Evolutionary conservation across 208 protist species (phyloP), one percentile per base, ranked within the genome.

Genomic region (Leishmania mexicana): DNA sequence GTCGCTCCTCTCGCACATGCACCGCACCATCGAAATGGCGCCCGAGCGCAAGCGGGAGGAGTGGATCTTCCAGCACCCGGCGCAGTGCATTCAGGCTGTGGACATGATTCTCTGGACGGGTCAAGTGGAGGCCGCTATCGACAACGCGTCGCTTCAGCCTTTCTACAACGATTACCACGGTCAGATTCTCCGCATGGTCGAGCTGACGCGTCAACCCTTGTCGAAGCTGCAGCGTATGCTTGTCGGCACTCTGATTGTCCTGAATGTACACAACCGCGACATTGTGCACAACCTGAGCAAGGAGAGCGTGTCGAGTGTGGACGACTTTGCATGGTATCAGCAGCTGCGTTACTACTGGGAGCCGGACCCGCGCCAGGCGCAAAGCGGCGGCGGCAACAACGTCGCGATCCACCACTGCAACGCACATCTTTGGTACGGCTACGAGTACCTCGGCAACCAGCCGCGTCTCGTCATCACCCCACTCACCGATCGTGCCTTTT

Each of bases 291-390:
- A 54, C 6, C 86, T 99, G 31, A 79, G 87, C 67, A 79, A 87
- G 31, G 80, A 88, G 35, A 57, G 89, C n/a, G 93, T 98, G 2
- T 51, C 31, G 28, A 85, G 54, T 31, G 49, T 94, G 31, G 85
- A 81, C 57, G 98, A 99, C 88, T 99, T 99, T 83, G 92, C 88
- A 40, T 99, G 98, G 98, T 82, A 88, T 28, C 94, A 97, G 80
- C 97, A 99, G 89, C 87, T 99, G 75, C 94, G 98, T n/a, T 99
- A 98, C 89, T 98, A 99, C 81, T 99, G 97, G 96, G 95, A 98
- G 84, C 73, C 88, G 15, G 91, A 94, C 68, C 74, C 79, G 6
- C 76, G 83, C 17, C 71, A 80, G 31, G 67, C 68, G 38, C 84
- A 67, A 54, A 81, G 74, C 54, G 89, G 84, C 54, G 89, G 84